These are phyloP conservation scores for Leccinum pseudoinsigne DNA, from an alignment of 1,284 basidiomycete species.

Conservation along the genomic window DNA sequence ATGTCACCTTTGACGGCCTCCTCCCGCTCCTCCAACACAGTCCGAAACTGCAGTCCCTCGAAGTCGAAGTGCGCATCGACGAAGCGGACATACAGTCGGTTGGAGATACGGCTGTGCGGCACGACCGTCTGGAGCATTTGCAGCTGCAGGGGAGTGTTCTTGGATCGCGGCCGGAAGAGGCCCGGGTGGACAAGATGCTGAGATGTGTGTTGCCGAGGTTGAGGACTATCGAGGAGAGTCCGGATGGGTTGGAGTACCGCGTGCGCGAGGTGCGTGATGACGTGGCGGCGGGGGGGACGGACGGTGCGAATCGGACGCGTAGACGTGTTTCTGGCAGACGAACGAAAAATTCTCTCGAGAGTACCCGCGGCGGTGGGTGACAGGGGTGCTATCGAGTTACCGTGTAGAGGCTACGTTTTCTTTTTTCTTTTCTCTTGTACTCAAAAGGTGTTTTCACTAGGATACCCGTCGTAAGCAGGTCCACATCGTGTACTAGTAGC, in stretches of 20 bases:
- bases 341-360: constrained; percentile 16
- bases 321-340: constrained; percentile 11
- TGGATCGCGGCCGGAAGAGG: constrained; percentile 15
- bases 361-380: not conserved
- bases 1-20: constrained; percentile 24
- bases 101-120: constrained; percentile 17
- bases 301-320: not conserved
- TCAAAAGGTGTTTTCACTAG: not conserved
- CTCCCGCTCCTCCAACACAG: constrained; percentile 20
- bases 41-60: constrained; percentile 17
- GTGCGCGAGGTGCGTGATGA: constrained; percentile 15
- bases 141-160: constrained; percentile 19
- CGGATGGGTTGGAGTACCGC: constrained; percentile 13
- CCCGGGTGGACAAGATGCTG: constrained; percentile 22
- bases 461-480: not conserved
- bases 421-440: not conserved
- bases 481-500: not conserved
- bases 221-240: constrained; percentile 23
- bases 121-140: constrained; percentile 17
- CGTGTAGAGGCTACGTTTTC: not conserved
- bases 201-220: constrained; percentile 22
- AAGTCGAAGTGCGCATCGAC: constrained; percentile 10
- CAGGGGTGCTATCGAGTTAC: not conserved
- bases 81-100: constrained; percentile 16
- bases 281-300: not conserved